Percentiles rank a stretch among this genome's conserved stretches.
Evolutionary conservation across 768 basidiomycete genomes (phyloP).

Genomic region (Ramaria sp.): DNA sequence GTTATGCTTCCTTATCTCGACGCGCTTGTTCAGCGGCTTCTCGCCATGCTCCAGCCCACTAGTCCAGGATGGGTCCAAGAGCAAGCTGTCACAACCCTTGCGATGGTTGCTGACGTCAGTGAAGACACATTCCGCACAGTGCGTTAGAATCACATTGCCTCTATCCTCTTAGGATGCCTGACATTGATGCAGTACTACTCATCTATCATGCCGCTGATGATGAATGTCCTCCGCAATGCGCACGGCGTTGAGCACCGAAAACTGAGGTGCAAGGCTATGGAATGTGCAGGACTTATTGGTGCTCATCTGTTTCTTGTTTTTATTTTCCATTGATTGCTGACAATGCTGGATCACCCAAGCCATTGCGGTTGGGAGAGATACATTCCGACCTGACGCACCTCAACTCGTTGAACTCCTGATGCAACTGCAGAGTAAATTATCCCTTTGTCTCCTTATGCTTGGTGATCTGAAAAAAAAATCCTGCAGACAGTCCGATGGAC

Average conservation of each 20-base stretch:
- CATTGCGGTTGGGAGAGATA: slow-evolving; percentile 74
- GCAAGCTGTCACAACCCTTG: slow-evolving; percentile 78
- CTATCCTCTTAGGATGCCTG: neutral
- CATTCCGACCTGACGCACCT: slow-evolving; percentile 66
- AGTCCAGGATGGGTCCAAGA: slow-evolving; percentile 73
- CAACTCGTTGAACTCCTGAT: slow-evolving; percentile 65
- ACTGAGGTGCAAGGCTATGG: slow-evolving; percentile 73
- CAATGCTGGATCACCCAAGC: slow-evolving; percentile 31
- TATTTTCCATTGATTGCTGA: neutral
- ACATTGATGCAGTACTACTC: slow-evolving; percentile 47
- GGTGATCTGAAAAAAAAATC: neutral
- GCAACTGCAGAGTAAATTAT: slow-evolving; percentile 57
- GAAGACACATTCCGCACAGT: slow-evolving; percentile 70
- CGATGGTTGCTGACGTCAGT: slow-evolving; percentile 83
- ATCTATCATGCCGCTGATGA: slow-evolving; percentile 69
- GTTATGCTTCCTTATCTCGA: slow-evolving; percentile 71
- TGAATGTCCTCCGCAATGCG: slow-evolving; percentile 66
- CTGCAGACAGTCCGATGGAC: slow-evolving; percentile 51
- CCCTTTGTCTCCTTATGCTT: neutral
- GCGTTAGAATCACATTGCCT: slow-evolving; percentile 7
- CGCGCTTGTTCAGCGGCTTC: slow-evolving; percentile 60
- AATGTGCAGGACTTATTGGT: slow-evolving; percentile 84
- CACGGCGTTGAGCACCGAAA: slow-evolving; percentile 55
- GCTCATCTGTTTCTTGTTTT: slow-evolving; percentile 15
- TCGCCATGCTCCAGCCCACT: slow-evolving; percentile 38